Conservation (phyloP, 352 stramenopile species). For the Phytophthora tubulina region DNA sequence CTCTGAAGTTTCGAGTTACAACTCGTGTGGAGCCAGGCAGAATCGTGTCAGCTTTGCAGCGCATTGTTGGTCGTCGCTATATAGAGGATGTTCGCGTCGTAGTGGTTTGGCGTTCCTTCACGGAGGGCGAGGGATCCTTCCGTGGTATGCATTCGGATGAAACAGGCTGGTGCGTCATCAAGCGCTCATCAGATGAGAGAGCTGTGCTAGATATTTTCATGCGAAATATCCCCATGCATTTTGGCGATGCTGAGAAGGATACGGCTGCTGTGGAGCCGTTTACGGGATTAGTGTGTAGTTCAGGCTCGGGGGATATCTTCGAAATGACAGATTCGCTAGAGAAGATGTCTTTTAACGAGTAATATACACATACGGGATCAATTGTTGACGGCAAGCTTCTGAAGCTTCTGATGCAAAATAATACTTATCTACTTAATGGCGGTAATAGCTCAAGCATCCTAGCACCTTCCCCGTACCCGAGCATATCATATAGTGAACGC, state of each 20-base stretch:
- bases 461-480: no score
- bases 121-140: neutral
- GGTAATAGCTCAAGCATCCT: no score
- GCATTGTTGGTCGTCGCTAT: neutral
- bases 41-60: neutral
- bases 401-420: no score
- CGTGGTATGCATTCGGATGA: neutral
- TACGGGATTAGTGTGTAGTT: neutral
- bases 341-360: neutral
- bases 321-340: neutral
- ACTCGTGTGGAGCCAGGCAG: neutral
- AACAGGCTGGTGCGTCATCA: neutral
- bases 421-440: no score
- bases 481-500: no score
- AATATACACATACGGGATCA: no score
- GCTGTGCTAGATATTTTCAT: neutral
- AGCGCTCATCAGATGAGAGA: neutral
- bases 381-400: no score
- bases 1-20: neutral
- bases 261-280: neutral
- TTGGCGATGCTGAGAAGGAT: neutral
- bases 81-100: neutral
- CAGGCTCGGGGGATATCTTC: neutral
- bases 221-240: neutral
- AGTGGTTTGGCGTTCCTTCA: constrained; percentile 1